Base-by-base conservation (phyloP, 139 green algal species). In the Chlamydomonas incerta region DNA sequence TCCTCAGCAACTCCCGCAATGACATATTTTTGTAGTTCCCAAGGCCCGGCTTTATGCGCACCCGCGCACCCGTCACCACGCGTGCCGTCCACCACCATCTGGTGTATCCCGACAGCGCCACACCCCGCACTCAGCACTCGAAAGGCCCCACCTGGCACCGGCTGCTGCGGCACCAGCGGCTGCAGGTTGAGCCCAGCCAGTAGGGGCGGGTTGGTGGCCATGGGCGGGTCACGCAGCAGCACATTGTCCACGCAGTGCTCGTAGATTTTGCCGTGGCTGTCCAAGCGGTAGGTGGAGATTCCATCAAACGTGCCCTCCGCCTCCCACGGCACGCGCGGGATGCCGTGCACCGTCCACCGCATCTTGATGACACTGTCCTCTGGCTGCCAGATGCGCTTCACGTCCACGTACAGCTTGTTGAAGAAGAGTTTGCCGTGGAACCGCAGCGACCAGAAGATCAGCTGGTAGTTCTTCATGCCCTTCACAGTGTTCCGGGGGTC, bases 401-500 rank as follows among this genome's bases (percentile, higher is more conserved):
- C 92, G 21, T 98, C 95, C 18, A 99, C 95, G 72, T 95, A 94
- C 26, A 97, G 75, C 10, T 85, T 81, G 28, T 85, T 93, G 89
- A 99, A 99, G 84, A 99, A 98, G 20, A 99, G 89, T 17, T 87
- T 80, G 26, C 95, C 96, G 86, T 98, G 93, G 83, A 98, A 97
- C 26, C 96, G 89, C 81, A 99, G 82, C 3, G 91, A 95, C 95
- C 96, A 98, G 79, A 99, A 98, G 62, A 99, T 95, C 29, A 92
- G 81, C 52, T 94, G 92, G 93, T 99, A 99, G 87, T 97, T 98
- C 74, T 94, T 93, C 33, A 96, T 93, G 63, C 97, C 97, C 65
- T 85, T 74, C 72, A 99, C 98, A 13, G 37, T 85, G 82, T 98
- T 97, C 35, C 92, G 83, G 0, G 93, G 92, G 90, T 99, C 97